phyloP scores from a whole-genome alignment of 805 yeast species.

The Myxozyma vanderwaltii region DNA sequence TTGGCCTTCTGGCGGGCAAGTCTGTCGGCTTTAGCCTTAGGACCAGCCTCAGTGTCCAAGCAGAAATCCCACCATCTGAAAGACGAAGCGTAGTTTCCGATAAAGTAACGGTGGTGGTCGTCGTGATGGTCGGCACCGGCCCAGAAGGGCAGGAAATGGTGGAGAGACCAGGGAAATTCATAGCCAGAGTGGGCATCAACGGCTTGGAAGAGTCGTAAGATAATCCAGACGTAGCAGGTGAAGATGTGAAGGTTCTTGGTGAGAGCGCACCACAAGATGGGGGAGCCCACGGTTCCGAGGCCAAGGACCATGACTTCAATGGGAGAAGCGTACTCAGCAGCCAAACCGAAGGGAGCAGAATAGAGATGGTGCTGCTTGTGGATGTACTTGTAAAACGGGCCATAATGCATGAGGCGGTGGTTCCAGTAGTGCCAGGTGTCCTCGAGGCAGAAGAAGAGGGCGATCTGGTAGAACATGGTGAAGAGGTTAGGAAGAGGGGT shows the following conservation, averaged over 20 bases:
- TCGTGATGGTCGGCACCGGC: slow-evolving; percentile 52
- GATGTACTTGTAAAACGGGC: slow-evolving; percentile 84
- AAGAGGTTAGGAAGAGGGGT: slow-evolving; percentile 81
- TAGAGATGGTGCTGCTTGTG: slow-evolving; percentile 98
- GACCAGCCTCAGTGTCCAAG: slow-evolving; percentile 88
- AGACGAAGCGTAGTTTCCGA: slow-evolving; percentile 91
- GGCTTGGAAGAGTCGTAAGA: slow-evolving; percentile 89
- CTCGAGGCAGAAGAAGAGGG: slow-evolving; percentile 79
- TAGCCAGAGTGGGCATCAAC: slow-evolving; percentile 98
- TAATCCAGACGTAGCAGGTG: slow-evolving; percentile 88
- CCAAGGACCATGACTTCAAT: slow-evolving; percentile 88
- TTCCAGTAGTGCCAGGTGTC: slow-evolving; percentile 98
- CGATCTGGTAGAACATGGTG: slow-evolving; percentile 65
- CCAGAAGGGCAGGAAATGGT: slow-evolving; percentile 78
- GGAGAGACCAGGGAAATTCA: slow-evolving; percentile 96
- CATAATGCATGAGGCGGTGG: slow-evolving; percentile 87
- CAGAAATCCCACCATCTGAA: slow-evolving; percentile 96
- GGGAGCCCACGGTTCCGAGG: slow-evolving; percentile 94
- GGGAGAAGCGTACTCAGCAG: slow-evolving; percentile 98
- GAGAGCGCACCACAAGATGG: slow-evolving; percentile 77
- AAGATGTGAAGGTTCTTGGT: slow-evolving; percentile 79
- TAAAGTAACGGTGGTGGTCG: slow-evolving; percentile 93
- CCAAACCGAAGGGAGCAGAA: slow-evolving; percentile 95
- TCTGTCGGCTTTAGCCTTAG: slow-evolving; percentile 72
- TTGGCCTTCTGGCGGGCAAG: slow-evolving; percentile 57